phyloP scores from a whole-genome alignment of 768 basidiomycete species.

The Boletus coccyginus region DNA sequence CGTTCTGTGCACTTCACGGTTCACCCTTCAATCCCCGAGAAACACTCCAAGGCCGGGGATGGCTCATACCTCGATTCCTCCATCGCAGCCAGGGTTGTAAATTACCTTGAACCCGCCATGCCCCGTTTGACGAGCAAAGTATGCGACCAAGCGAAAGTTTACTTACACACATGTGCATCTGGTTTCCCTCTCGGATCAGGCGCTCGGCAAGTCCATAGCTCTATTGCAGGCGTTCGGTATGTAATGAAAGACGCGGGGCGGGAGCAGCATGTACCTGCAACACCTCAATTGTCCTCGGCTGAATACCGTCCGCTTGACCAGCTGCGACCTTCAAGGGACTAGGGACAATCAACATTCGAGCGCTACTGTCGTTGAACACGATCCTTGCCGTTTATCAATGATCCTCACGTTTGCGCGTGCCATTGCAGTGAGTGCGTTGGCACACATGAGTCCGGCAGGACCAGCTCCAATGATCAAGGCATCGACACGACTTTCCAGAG shows the following conservation, averaged over 20 bases:
- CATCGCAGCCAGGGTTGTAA: conserved; percentile 61
- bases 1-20: conserved; percentile 54
- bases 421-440: conserved; percentile 44
- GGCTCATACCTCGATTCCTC: conserved; percentile 56
- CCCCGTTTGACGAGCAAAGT: not conserved
- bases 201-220: conserved; percentile 75
- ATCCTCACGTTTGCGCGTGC: conserved; percentile 45
- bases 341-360: not conserved
- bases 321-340: conserved; percentile 42
- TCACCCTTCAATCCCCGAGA: not conserved
- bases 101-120: conserved; percentile 49
- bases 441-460: conserved; percentile 65
- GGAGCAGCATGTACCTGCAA: conserved; percentile 37
- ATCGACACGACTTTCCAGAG: conserved; percentile 35
- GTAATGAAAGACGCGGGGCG: too few relatives aligned
- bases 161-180: conserved; percentile 66
- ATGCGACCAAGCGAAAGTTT: not conserved
- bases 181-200: conserved; percentile 59
- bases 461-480: conserved; percentile 51
- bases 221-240: conserved; percentile 31
- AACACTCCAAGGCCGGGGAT: not conserved
- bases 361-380: not conserved
- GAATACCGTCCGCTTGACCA: conserved; percentile 57
- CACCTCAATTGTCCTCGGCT: conserved; percentile 54
- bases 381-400: conserved; percentile 42